A percentile compares a stretch with the other conserved stretches of the same genome.
Evolutionary conservation across 2,329 filamentous ascomycete species (phyloP).

Genomic region (Fusarium cyanostomum): DNA sequence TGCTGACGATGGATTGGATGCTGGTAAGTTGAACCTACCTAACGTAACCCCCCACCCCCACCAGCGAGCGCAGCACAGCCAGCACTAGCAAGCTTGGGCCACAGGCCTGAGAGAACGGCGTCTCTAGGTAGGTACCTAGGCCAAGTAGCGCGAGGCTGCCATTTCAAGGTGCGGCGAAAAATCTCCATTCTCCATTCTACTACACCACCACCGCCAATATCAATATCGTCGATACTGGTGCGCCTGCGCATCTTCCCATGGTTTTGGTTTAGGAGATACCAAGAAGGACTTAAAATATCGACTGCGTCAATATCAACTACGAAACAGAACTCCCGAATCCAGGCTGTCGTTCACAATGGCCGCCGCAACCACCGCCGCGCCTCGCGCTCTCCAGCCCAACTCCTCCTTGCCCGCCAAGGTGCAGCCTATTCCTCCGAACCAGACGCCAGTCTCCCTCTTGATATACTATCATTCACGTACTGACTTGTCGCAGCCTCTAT

Average conservation of each 20-base stretch:
- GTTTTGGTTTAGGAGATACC: slow-evolving; percentile 5
- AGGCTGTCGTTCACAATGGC: slow-evolving; percentile 43
- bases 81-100: slow-evolving; percentile 43
- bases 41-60: too few species aligned
- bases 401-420: slow-evolving; percentile 60
- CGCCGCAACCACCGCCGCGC: slow-evolving; percentile 50
- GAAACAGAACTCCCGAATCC: not conserved
- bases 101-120: slow-evolving; percentile 9
- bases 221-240: slow-evolving; percentile 15
- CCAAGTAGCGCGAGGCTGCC: slow-evolving; percentile 36
- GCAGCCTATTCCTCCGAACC: slow-evolving; percentile 71
- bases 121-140: not conserved
- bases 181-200: slow-evolving; percentile 44
- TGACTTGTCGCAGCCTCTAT: slow-evolving; percentile 73
- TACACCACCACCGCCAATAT: slow-evolving; percentile 30
- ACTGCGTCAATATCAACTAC: not conserved
- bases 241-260: slow-evolving; percentile 11
- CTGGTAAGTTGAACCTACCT: slow-evolving; percentile 1
- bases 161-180: slow-evolving; percentile 37
- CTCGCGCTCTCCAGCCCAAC: slow-evolving; percentile 53
- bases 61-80: too few species aligned
- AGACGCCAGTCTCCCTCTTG: slow-evolving; percentile 68
- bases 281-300: not conserved
- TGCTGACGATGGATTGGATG: slow-evolving; percentile 30
- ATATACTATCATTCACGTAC: not conserved